Conservation (phyloP, 306 rosid genomes). For the Spatholobus suberectus region DNA sequence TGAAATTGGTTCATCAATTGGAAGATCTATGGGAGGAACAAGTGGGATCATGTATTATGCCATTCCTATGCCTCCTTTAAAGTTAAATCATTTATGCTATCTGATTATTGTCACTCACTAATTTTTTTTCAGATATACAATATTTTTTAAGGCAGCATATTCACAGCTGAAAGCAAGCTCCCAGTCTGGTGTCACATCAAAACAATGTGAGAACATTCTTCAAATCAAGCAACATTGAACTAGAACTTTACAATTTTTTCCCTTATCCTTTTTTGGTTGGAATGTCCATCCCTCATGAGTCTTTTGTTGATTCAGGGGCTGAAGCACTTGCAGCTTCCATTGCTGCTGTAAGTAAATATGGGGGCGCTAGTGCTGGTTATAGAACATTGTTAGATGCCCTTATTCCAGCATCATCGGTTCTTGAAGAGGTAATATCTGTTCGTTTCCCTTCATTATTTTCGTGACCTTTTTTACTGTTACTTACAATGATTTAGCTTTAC, state of each 20-base stretch:
- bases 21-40: constrained; percentile 95
- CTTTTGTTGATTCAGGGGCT: constrained; percentile 71
- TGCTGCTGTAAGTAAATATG: constrained; percentile 90
- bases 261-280: constrained; percentile 15
- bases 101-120: constrained; percentile 14
- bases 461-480: constrained; percentile 34
- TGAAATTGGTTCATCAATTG: constrained; percentile 82
- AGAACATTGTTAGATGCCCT: constrained; percentile 96
- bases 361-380: constrained; percentile 93
- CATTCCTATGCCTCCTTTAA: constrained; percentile 32
- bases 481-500: constrained; percentile 39
- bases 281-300: constrained; percentile 27
- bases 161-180: constrained; percentile 67
- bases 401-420: constrained; percentile 79
- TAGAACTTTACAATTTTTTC: constrained; percentile 1
- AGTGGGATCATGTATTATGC: constrained; percentile 86
- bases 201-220: constrained; percentile 68
- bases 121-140: constrained; percentile 61
- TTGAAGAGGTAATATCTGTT: constrained; percentile 68
- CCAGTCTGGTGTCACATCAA: constrained; percentile 52
- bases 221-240: constrained; percentile 22
- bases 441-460: constrained; percentile 30
- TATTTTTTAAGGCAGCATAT: constrained; percentile 84
- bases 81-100: constrained; percentile 28
- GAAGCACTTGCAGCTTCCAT: constrained; percentile 83